Percentiles rank a stretch among this genome's conserved stretches.
phyloP scores from a whole-genome alignment of 495 filamentous ascomycete species.

The Penicillium canescens region DNA sequence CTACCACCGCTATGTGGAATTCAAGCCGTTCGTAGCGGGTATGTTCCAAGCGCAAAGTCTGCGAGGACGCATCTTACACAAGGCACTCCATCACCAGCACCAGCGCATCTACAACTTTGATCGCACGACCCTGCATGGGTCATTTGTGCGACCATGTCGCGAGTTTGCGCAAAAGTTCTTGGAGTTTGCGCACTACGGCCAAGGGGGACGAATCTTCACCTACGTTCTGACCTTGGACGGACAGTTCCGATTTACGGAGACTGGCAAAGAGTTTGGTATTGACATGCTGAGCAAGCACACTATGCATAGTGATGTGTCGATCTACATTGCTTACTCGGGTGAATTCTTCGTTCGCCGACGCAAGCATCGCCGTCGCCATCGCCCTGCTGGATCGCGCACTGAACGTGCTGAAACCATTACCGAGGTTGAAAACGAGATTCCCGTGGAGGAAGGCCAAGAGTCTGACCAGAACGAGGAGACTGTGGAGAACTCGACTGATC shows the following conservation, averaged over 20 bases:
- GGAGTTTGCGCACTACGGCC: slow-evolving; percentile 80
- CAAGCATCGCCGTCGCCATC: slow-evolving; percentile 40
- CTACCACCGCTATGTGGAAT: slow-evolving; percentile 91
- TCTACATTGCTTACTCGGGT: slow-evolving; percentile 86
- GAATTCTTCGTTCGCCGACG: slow-evolving; percentile 86
- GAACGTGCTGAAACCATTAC: slow-evolving; percentile 4
- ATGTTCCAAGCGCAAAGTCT: slow-evolving; percentile 83
- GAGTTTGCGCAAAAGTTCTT: slow-evolving; percentile 78
- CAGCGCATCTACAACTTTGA: slow-evolving; percentile 85
- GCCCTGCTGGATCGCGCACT: slow-evolving; percentile 10
- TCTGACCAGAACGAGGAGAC: slow-evolving; percentile 40
- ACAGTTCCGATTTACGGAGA: slow-evolving; percentile 86
- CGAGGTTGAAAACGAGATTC: slow-evolving; percentile 18
- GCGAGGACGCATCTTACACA: slow-evolving; percentile 74
- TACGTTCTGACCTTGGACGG: slow-evolving; percentile 90
- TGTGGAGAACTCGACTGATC: slow-evolving; percentile 48
- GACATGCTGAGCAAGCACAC: slow-evolving; percentile 91
- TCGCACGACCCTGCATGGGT: slow-evolving; percentile 66
- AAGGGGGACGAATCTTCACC: slow-evolving; percentile 84
- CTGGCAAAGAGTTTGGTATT: slow-evolving; percentile 90
- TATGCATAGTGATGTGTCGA: slow-evolving; percentile 88
- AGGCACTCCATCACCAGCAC: slow-evolving; percentile 88
- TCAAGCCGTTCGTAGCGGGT: slow-evolving; percentile 82
- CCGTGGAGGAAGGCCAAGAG: slow-evolving; percentile 48
- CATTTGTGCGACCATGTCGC: slow-evolving; percentile 52